phyloP scores from a whole-genome alignment of 2,329 filamentous ascomycete genomes.

The Fusarium hainanense region DNA sequence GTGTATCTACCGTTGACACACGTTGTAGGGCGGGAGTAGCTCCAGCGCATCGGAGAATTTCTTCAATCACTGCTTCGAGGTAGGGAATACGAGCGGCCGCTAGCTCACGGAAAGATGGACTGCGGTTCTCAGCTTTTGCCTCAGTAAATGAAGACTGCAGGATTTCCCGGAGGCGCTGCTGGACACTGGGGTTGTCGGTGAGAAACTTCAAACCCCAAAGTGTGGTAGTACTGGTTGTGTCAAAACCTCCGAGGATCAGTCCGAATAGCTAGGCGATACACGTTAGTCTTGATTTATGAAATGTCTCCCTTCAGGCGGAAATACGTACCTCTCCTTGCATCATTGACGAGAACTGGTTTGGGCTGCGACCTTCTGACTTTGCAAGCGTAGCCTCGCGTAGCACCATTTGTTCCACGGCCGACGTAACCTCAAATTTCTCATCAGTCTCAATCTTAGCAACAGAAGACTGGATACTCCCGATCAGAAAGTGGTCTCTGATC shows the following conservation, averaged over 20 bases:
- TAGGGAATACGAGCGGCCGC: not conserved
- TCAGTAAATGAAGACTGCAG: not conserved
- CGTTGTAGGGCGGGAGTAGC: not conserved
- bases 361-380: not conserved
- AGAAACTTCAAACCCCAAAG: not conserved
- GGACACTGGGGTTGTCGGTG: not conserved
- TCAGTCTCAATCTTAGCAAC: not conserved
- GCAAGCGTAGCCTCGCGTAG: not conserved
- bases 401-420: not conserved
- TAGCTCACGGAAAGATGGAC: not conserved
- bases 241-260: not conserved
- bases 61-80: not conserved
- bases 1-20: not conserved
- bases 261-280: not conserved
- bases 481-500: not conserved
- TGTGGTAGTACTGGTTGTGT: not conserved
- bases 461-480: not conserved
- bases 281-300: not conserved
- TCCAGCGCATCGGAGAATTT: not conserved
- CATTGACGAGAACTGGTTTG: not conserved
- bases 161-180: not conserved
- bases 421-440: not conserved
- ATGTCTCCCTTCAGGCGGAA: accelerated
- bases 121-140: not conserved
- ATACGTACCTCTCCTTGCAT: not conserved